Evolutionary conservation across 495 filamentous ascomycete genomes (phyloP).

Genomic region (Penicillium pancosmium): DNA sequence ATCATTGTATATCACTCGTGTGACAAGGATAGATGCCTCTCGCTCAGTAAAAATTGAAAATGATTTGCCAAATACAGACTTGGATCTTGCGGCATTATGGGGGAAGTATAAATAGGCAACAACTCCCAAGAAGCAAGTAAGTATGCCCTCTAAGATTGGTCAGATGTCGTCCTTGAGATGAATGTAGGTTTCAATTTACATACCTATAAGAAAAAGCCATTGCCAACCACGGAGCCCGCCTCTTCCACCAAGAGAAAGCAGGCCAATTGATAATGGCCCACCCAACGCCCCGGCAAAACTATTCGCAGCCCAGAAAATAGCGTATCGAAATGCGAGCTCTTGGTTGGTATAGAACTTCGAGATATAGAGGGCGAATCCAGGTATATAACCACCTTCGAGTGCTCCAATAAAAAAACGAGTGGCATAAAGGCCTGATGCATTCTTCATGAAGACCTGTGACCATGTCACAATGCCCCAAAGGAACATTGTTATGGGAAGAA

Average conservation of each 20-base stretch:
- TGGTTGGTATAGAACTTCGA: conserved; percentile 29
- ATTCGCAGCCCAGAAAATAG: conserved; percentile 11
- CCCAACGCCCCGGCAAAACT: conserved; percentile 8
- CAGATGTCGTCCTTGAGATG: no score
- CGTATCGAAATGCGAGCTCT: conserved; percentile 10
- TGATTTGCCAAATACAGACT: not conserved
- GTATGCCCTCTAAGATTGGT: not conserved
- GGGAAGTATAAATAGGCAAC: conserved; percentile 6
- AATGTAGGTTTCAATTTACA: not conserved
- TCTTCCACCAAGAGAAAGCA: conserved; percentile 3
- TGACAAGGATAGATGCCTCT: conserved; percentile 8
- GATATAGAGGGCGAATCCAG: conserved; percentile 43
- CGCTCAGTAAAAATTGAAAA: conserved; percentile 4
- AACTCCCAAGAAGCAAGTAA: conserved; percentile 7
- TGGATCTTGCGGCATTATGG: conserved; percentile 6
- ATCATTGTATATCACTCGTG: conserved; percentile 2
- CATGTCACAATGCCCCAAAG: conserved; percentile 25
- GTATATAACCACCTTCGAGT: conserved; percentile 42
- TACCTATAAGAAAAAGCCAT: conserved; percentile 12
- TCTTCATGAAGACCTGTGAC: conserved; percentile 31
- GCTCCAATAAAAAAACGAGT: conserved; percentile 43
- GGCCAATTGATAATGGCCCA: conserved; percentile 7
- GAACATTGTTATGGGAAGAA: conserved; percentile 24
- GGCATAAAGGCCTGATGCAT: conserved; percentile 36
- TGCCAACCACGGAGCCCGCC: conserved; percentile 6